Evolutionary conservation across 23 red algal species (phyloP), one percentile per base, ranked within the genome.

Genomic region (Gracilaria gracilis): DNA sequence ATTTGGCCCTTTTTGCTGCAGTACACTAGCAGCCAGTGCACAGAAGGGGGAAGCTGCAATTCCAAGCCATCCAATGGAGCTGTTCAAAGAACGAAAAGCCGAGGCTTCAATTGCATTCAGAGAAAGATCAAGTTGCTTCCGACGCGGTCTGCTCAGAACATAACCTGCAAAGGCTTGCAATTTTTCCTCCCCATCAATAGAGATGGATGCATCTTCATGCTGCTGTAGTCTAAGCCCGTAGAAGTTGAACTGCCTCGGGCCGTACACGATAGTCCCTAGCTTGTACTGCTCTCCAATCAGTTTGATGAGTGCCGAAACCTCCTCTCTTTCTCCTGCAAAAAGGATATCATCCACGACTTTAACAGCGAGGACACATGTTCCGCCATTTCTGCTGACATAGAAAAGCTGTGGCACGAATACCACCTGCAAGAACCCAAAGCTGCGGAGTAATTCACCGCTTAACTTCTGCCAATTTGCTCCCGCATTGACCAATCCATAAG

Each of bases 291-390:
- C 49, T 13, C 79, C 33, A 20, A 90, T 42, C 0, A 65, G 33
- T 36, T 90, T 13, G 4, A 90, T 61, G 23, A 80, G 15, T 34
- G 0, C 17, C 4, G 25, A 42, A 3, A 81, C 1, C 12, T 24
- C 42, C 11, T 70, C 44, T 49, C 53, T 38, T 7, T 37, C 17
- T 9, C 73, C 76, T 34, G 57, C 59, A 72, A 83, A 51, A 6
- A 73, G 11, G 2, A 92, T 74, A 64, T 92, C 88, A 83, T 92
- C 88, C 4, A 92, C 88, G 46, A 67, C 53, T 67, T 90, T 67
- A n/a, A 71, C 73, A 9, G 51, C 57, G 2, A 79, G 7, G 36
- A 81, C 9, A 14, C 0, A 16, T 9, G 54, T 44, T 17, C 64
- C 2, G 21, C 76, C 88, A 70, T 54, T 32, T 82, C 53, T 23